These are phyloP conservation scores for Plasmodium chabaudi DNA, from an alignment of 169 alveolate genomes.

Conservation along the genomic window DNA sequence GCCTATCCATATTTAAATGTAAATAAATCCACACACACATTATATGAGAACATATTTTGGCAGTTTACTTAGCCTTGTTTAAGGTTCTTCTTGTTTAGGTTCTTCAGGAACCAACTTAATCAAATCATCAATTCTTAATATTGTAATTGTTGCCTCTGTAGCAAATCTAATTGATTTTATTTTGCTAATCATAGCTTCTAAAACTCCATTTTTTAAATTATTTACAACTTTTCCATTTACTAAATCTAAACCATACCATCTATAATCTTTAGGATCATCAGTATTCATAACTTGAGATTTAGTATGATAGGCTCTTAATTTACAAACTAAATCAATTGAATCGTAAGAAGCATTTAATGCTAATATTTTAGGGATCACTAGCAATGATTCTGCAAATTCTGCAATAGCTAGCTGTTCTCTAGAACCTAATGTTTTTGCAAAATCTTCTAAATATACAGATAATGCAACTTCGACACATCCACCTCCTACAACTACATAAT, in stretches of 20 bases:
- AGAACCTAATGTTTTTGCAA: slow-evolving; percentile 97
- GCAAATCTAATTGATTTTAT: slow-evolving; percentile 96
- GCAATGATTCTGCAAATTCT: slow-evolving; percentile 98
- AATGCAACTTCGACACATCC: slow-evolving; percentile 99
- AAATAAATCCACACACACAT: background rate
- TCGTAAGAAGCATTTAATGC: slow-evolving; percentile 99
- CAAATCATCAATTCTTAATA: slow-evolving; percentile 98
- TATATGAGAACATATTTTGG: background rate
- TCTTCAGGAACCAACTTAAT: slow-evolving; percentile 93
- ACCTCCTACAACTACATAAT: slow-evolving; percentile 96
- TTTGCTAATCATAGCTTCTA: slow-evolving; percentile 96
- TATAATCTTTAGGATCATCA: slow-evolving; percentile 77
- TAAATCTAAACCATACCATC: slow-evolving; percentile 96
- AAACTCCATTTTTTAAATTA: slow-evolving; percentile 95
- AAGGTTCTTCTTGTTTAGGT: slow-evolving; percentile 86
- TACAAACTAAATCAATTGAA: slow-evolving; percentile 95
- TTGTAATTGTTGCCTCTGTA: slow-evolving; percentile 99
- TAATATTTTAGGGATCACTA: slow-evolving; percentile 98
- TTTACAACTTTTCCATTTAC: slow-evolving; percentile 95
- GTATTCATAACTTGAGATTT: slow-evolving; percentile 87
- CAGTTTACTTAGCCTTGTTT: background rate
- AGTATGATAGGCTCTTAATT: slow-evolving; percentile 94
- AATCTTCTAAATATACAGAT: slow-evolving; percentile 96
- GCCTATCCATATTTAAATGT: too few species aligned
- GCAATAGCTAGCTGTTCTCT: slow-evolving; percentile 99